Base-by-base conservation (phyloP, 805 yeast species). In the Saturnispora besseyi region DNA sequence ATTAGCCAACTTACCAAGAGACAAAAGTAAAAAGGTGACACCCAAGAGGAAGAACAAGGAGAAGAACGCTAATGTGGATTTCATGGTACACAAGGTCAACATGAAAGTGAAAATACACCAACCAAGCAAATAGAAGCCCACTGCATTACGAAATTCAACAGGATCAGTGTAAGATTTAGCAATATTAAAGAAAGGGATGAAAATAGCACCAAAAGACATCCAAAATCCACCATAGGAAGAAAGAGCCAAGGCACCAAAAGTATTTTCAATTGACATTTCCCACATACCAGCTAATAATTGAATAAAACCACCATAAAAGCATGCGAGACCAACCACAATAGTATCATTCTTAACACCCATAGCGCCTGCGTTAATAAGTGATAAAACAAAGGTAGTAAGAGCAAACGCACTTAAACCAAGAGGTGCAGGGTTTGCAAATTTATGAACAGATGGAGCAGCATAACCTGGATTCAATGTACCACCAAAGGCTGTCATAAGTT, bases 401-500 rank as follows among this genome's bases (percentile, higher is more conserved):
- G 87, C 86, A 65, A 84, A 84, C 26, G 84, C 86, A 29, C 81
- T 76, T 51, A 84, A 68, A 13, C 90, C 91, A 54, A 84, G 67
- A 22, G 90, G 89, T 43, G 84, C 84, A 29, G 91, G 90, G 59
- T 84, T 83, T 50, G 82, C 90, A 68, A 76, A 72, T 53, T 74
- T 73, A 57, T 82, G 80, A 7, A 68, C 62, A 13, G 90, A 75
- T 5, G 78, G 76, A 15, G 76, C 73, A 28, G 77, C 65, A 50
- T 71, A 45, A 72, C 87, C 91, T 29, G 93, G 87, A 56, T 81
- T 81, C 62, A 85, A 69, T 18, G 84, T 74, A 81, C 96, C 96
- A 65, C 95, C 96, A 55, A 84, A 84, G 2, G 91, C 91, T 26
- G 66, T 66, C 47, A 71, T 67, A 50, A 84, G 70, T 46, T 84